A percentile compares a stretch with the other conserved stretches of the same genome.
phyloP scores from a whole-genome alignment of 2,329 filamentous ascomycete genomes.

The Macrophomina phaseolina region DNA sequence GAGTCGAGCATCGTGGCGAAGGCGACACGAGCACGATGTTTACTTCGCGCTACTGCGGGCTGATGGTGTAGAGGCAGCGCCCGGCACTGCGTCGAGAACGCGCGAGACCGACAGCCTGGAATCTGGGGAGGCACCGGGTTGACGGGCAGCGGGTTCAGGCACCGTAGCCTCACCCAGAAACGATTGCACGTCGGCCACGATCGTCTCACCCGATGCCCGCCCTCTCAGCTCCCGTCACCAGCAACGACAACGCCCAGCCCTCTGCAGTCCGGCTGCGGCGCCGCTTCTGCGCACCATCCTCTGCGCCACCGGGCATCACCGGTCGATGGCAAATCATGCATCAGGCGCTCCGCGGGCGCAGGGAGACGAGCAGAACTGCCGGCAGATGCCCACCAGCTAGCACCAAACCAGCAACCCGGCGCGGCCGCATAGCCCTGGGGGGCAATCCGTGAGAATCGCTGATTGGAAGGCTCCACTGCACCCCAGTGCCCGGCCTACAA shows the following conservation, averaged over 20 bases:
- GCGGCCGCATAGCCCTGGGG: slow-evolving; percentile 11
- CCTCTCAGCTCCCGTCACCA: background rate
- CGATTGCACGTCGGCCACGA: background rate
- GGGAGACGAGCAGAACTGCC: background rate
- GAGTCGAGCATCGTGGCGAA: background rate
- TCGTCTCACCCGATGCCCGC: background rate
- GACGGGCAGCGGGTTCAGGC: slow-evolving; percentile 1
- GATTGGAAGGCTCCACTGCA: background rate
- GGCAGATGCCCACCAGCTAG: slow-evolving; percentile 4
- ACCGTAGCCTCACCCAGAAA: background rate
- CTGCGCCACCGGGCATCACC: background rate
- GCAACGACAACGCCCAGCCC: background rate
- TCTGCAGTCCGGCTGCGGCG: background rate
- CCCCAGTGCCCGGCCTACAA: background rate
- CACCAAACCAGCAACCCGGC: slow-evolving; percentile 22
- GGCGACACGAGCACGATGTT: background rate
- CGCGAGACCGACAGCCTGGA: slow-evolving; percentile 7
- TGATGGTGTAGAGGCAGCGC: background rate
- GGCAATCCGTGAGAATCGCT: background rate
- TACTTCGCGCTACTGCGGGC: background rate
- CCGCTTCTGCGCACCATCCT: background rate
- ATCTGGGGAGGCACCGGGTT: slow-evolving; percentile 18
- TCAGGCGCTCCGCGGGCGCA: background rate
- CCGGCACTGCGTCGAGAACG: background rate
- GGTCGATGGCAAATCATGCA: background rate